Conservation (phyloP, 108 stramenopile genomes). For the Cyclotella atomus region DNA sequence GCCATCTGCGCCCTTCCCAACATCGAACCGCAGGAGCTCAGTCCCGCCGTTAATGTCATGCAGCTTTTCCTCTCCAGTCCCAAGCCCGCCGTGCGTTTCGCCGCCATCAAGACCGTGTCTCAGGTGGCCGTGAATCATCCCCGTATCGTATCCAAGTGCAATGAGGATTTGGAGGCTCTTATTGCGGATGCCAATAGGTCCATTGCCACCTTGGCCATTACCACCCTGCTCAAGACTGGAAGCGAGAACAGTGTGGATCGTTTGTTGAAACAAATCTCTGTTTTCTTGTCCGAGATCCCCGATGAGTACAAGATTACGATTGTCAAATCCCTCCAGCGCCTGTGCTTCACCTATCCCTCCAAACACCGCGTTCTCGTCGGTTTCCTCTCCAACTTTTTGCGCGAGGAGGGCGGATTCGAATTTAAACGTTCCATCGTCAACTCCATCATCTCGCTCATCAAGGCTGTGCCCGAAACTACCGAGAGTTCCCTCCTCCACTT, state of each 20-base stretch:
- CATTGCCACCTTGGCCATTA: slow-evolving; percentile 98
- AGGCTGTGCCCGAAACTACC: slow-evolving; percentile 77
- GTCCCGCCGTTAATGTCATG: slow-evolving; percentile 95
- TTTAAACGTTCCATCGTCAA: slow-evolving; percentile 91
- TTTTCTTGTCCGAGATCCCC: slow-evolving; percentile 97
- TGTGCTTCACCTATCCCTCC: slow-evolving; percentile 84
- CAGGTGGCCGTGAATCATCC: slow-evolving; percentile 92
- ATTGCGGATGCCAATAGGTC: slow-evolving; percentile 95
- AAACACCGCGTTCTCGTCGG: slow-evolving; percentile 84
- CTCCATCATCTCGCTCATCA: slow-evolving; percentile 79
- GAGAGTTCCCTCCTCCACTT: slow-evolving; percentile 82
- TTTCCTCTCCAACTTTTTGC: slow-evolving; percentile 85
- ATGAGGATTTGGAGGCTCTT: slow-evolving; percentile 97
- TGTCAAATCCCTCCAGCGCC: slow-evolving; percentile 76
- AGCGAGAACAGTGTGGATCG: slow-evolving; percentile 94
- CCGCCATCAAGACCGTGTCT: slow-evolving; percentile 94
- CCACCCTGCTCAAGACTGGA: slow-evolving; percentile 98
- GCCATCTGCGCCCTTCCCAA: slow-evolving; percentile 96
- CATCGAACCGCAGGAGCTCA: slow-evolving; percentile 93
- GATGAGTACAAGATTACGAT: slow-evolving; percentile 98
- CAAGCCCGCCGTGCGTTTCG: slow-evolving; percentile 94
- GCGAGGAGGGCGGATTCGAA: slow-evolving; percentile 89
- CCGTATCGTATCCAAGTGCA: slow-evolving; percentile 95
- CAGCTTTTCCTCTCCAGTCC: slow-evolving; percentile 94
- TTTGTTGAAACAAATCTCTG: slow-evolving; percentile 96